Base-by-base conservation (phyloP, 129 eudicot genomes). In the Ambrosia trifida region DNA sequence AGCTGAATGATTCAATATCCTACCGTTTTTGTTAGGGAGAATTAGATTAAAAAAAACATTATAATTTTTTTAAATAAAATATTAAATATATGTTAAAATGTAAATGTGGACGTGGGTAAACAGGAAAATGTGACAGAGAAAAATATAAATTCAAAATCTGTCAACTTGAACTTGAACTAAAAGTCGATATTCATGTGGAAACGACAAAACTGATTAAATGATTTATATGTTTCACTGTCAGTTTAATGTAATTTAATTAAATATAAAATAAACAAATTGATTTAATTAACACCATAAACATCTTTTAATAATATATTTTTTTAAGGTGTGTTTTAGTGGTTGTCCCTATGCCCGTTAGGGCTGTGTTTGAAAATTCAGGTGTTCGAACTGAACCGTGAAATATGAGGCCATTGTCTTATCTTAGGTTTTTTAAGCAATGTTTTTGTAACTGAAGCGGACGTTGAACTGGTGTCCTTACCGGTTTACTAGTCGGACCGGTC, bases 91-190 rank as follows among this genome's bases (percentile, higher is more conserved):
- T 46, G 11, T 46, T 46, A n/a, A 53, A 14, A 18, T 53, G 16
- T 52, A 5, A 52, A 18, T 35, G 9, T 4, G n/a, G 8, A 10
- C 63, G 36, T 57, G 63, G 36, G 38, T 57, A 18, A 11, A 11
- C 30, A 10, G 35, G n/a, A 57, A 57, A 24, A 28, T 0, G 17
- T 57, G 63, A 28, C 16, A 28, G 17, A 52, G 16, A 57, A 24
- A 24, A 57, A 11, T 24, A 57, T 6, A 33, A 24, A 57, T 57
- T 57, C 63, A 57, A 57, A 57, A 57, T 11, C 36, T 57, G 63
- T 57, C 63, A n/a, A n/a, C n/a, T n/a, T n/a, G n/a, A 57, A 11
- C 63, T 57, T 24, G 63, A 57, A 36, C 38, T 57, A 57, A 19
- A 57, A 3, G 24, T 17, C 0, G 35, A 57, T 4, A 11, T 57